Evolutionary conservation across 2,329 filamentous ascomycete genomes (phyloP).

Genomic region (Paecilomyces fulvus): DNA sequence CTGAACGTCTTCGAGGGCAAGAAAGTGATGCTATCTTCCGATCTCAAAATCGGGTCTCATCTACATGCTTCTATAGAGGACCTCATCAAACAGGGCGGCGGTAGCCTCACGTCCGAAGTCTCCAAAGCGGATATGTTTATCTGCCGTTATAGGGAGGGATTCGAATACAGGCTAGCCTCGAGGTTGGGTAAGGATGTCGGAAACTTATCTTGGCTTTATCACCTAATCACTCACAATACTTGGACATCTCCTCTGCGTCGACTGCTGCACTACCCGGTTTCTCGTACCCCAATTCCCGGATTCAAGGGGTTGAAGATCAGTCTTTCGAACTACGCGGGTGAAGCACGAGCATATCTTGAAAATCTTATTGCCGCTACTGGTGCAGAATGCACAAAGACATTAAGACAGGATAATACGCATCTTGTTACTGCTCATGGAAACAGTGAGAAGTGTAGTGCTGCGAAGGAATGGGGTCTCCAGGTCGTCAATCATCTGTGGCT

Average conservation of each 20-base stretch:
- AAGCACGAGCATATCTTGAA: constrained; percentile 86
- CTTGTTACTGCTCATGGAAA: constrained; percentile 81
- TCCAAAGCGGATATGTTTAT: constrained; percentile 73
- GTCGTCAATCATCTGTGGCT: constrained; percentile 95
- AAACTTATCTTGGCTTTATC: constrained; percentile 88
- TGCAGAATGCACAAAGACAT: constrained; percentile 84
- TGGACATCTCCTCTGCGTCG: constrained; percentile 81
- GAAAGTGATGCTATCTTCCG: constrained; percentile 65
- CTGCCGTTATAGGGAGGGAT: constrained; percentile 76
- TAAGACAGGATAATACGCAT: constrained; percentile 93
- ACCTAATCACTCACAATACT: constrained; percentile 76
- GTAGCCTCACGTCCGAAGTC: constrained; percentile 56
- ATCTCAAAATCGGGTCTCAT: constrained; percentile 62
- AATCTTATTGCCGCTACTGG: constrained; percentile 80
- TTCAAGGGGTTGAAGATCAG: constrained; percentile 74
- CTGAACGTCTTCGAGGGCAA: constrained; percentile 69
- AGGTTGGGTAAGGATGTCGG: constrained; percentile 74
- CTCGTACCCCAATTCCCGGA: constrained; percentile 66
- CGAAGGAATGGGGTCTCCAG: constrained; percentile 82
- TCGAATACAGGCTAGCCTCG: constrained; percentile 68
- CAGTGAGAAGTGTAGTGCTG: constrained; percentile 89
- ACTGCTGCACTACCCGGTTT: constrained; percentile 82
- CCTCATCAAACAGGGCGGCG: constrained; percentile 65
- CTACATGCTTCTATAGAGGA: constrained; percentile 59
- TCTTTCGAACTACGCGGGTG: constrained; percentile 92